phyloP scores from a whole-genome alignment of 495 filamentous ascomycete genomes.

The Chaetomium cochliodes region DNA sequence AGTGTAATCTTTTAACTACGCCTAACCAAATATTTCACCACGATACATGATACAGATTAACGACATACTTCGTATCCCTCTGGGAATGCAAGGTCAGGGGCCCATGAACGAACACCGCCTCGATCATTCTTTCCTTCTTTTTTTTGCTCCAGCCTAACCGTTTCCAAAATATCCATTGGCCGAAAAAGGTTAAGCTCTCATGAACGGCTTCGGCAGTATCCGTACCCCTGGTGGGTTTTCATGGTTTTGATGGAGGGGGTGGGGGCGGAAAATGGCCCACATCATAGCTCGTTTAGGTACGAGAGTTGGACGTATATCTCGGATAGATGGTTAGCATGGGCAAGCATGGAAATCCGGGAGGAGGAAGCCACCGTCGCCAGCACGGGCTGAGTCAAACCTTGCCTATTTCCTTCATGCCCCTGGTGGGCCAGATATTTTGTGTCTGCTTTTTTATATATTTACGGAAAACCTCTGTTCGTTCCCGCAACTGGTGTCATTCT shows the following conservation, averaged over 20 bases:
- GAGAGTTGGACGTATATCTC: slow-evolving; percentile 1
- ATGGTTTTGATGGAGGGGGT: neutral
- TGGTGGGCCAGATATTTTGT: too few relatives aligned
- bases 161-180: neutral
- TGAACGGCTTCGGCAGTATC: neutral
- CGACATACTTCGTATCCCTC: neutral
- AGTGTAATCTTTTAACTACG: neutral
- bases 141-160: neutral
- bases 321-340: slow-evolving; percentile 1
- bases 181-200: too few relatives aligned
- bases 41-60: neutral
- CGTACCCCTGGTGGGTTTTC: neutral
- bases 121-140: too few relatives aligned
- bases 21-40: too few relatives aligned
- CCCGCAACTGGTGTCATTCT: neutral
- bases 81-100: neutral
- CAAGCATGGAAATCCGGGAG: neutral
- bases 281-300: neutral
- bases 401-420: too few relatives aligned
- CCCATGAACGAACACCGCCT: too few relatives aligned
- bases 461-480: neutral
- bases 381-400: neutral
- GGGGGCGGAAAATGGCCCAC: neutral
- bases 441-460: too few relatives aligned
- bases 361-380: neutral